Evolutionary conservation across 768 basidiomycete species (phyloP).

Genomic region (Lactarius psammicola): DNA sequence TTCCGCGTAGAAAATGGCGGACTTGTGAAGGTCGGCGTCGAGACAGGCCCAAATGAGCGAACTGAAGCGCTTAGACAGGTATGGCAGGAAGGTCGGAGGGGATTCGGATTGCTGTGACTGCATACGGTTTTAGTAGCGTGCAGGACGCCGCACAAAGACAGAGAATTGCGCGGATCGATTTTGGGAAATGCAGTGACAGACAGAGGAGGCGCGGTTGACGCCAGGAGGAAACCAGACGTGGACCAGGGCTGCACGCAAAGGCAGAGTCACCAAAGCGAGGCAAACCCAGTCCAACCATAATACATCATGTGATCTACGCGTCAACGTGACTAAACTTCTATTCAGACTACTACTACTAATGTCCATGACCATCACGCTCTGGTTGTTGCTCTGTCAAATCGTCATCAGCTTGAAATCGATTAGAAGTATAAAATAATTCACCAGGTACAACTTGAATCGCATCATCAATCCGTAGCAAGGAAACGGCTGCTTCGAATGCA

Average conservation of each 20-base stretch:
- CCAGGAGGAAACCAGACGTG: neutral
- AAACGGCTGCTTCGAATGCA: constrained; percentile 94
- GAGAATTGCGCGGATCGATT: constrained; percentile 7
- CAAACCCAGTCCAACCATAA: neutral
- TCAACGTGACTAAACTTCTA: neutral
- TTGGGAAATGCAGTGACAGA: neutral
- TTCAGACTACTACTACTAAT: constrained; percentile 38
- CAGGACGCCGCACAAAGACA: constrained; percentile 38
- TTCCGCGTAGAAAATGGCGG: constrained; percentile 89
- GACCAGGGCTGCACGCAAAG: neutral
- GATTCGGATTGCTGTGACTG: constrained; percentile 47
- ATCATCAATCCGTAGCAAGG: constrained; percentile 91
- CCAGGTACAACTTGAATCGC: constrained; percentile 90
- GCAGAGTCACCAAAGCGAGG: neutral
- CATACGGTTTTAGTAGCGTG: constrained; percentile 22
- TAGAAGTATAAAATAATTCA: constrained; percentile 32
- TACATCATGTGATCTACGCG: constrained; percentile 24
- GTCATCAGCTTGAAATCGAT: constrained; percentile 14
- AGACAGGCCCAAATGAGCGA: constrained; percentile 80
- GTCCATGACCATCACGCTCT: constrained; percentile 74
- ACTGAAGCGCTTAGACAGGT: constrained; percentile 67
- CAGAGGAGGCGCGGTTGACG: neutral
- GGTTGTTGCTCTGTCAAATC: constrained; percentile 59
- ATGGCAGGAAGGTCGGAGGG: constrained; percentile 48
- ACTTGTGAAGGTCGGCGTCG: constrained; percentile 72